Percentiles rank a stretch among this genome's conserved stretches.
Conservation (phyloP, 768 basidiomycete species). For the Gyrodon lividus region DNA sequence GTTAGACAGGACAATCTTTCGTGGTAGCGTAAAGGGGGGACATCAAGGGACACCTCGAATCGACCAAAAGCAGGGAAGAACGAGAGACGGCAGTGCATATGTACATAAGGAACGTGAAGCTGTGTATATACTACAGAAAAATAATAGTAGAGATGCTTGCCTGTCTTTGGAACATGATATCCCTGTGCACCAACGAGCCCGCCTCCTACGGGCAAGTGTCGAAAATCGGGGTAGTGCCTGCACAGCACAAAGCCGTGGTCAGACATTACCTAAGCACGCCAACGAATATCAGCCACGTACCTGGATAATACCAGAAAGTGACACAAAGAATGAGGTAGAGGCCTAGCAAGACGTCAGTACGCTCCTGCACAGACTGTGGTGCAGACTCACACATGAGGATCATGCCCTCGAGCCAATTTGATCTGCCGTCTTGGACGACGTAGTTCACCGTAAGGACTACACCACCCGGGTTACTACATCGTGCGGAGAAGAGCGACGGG, state of each 20-base stretch:
- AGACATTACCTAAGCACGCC: neutral
- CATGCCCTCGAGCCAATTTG: conserved; percentile 90
- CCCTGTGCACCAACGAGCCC: too few species aligned
- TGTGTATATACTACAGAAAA: too few species aligned
- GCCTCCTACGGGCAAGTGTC: too few species aligned
- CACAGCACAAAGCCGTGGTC: neutral
- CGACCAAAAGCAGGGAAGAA: neutral
- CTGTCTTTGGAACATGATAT: too few species aligned
- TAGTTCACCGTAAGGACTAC: conserved; percentile 82
- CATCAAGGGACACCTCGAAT: neutral
- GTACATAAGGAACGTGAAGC: too few species aligned
- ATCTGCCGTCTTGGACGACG: conserved; percentile 81
- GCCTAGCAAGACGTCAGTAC: conserved; percentile 27
- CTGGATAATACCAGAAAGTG: conserved; percentile 54
- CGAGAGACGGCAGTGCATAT: neutral
- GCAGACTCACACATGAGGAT: conserved; percentile 61
- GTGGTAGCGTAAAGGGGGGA: neutral
- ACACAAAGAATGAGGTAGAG: conserved; percentile 58
- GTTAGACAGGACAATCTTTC: neutral
- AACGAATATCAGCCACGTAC: conserved; percentile 23
- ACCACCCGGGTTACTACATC: neutral
- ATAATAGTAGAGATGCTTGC: too few species aligned
- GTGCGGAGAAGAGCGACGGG: conserved; percentile 2
- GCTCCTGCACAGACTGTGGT: neutral
- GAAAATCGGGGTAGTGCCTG: conserved; percentile 3